A percentile compares a stretch with the other conserved stretches of the same genome.
These are phyloP conservation scores for Sherardia arvensis DNA, from an alignment of 257 asterid genomes.

Conservation along the genomic window DNA sequence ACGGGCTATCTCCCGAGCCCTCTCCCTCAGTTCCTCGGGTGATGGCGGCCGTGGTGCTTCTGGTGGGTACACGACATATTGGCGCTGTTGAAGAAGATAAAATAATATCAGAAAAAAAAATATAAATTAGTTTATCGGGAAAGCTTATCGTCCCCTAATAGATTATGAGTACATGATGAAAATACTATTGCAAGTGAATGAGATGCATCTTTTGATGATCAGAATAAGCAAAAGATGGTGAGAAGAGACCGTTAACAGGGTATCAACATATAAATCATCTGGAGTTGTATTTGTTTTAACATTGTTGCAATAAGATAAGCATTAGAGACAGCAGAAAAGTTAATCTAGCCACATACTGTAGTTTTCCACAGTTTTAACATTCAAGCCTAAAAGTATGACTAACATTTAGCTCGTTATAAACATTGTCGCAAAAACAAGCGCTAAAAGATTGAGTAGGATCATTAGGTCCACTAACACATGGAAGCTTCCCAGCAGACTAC, in stretches of 20 bases:
- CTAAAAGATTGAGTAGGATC: neutral
- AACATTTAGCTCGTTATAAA: neutral
- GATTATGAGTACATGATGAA: neutral
- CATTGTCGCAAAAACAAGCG: neutral
- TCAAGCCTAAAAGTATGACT: neutral
- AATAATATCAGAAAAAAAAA: neutral
- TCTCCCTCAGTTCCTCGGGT: slow-evolving; percentile 83
- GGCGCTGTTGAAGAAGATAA: slow-evolving; percentile 41
- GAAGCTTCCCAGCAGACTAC: neutral
- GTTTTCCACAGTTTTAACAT: neutral
- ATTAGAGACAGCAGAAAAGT: neutral
- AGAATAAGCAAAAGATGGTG: neutral
- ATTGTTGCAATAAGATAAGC: neutral
- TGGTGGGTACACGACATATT: slow-evolving; percentile 73
- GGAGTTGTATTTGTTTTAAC: neutral
- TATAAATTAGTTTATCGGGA: slow-evolving; percentile 3
- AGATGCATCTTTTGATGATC: neutral
- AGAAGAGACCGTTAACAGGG: neutral
- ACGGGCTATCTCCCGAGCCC: slow-evolving; percentile 67
- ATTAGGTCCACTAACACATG: neutral
- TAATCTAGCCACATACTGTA: neutral
- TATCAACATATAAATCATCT: neutral
- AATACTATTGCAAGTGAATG: neutral
- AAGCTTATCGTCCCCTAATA: neutral
- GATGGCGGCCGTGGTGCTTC: slow-evolving; percentile 79